Evolutionary conservation across 1,284 basidiomycete species (phyloP).

Genomic region (Ganoderma sinense): DNA sequence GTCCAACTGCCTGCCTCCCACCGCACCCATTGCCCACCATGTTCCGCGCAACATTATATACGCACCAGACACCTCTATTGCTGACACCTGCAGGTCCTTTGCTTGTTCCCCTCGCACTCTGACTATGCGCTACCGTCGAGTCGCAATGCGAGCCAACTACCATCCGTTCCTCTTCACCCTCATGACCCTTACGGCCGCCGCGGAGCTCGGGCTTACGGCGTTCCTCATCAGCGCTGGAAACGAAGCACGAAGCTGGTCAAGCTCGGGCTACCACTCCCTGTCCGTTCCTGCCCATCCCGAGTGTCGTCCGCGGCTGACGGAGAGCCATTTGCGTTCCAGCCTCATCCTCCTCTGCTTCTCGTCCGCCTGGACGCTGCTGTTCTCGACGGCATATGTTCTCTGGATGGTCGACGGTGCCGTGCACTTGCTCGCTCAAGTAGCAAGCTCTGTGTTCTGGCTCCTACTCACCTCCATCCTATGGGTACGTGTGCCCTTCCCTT

Average conservation of each 20-base stretch:
- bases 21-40: slow-evolving; percentile 24
- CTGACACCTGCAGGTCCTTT: slow-evolving; percentile 16
- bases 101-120: slow-evolving; percentile 17
- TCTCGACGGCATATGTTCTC: slow-evolving; percentile 70
- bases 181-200: slow-evolving; percentile 70
- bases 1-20: slow-evolving; percentile 23
- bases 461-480: slow-evolving; percentile 68
- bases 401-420: slow-evolving; percentile 72
- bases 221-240: slow-evolving; percentile 74
- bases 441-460: slow-evolving; percentile 80
- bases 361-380: slow-evolving; percentile 73
- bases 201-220: slow-evolving; percentile 74
- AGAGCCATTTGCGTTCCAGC: slow-evolving; percentile 32
- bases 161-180: slow-evolving; percentile 75
- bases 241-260: slow-evolving; percentile 65
- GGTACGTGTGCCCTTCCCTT: slow-evolving; percentile 49
- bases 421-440: slow-evolving; percentile 73
- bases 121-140: slow-evolving; percentile 34
- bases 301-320: slow-evolving; percentile 25
- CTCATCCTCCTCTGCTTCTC: slow-evolving; percentile 73
- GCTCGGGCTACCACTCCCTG: slow-evolving; percentile 69
- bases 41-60: slow-evolving; percentile 14
- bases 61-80: slow-evolving; percentile 1
- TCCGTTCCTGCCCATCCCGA: slow-evolving; percentile 45
- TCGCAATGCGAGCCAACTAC: slow-evolving; percentile 55